Base-by-base conservation (phyloP, 176 grass and related monocot species). In the Metroxylon sagu region DNA sequence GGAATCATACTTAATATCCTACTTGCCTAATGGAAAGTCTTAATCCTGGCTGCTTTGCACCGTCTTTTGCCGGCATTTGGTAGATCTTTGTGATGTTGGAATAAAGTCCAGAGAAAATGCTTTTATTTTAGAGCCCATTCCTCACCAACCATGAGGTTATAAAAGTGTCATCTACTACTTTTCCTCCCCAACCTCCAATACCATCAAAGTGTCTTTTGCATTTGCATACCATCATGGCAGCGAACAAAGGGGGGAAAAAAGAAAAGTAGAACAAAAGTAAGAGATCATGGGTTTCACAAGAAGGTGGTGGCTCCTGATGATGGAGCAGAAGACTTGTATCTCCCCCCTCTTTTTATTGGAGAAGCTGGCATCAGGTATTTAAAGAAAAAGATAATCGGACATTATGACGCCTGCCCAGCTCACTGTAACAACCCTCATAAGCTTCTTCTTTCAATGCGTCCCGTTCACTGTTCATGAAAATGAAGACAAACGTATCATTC, bases 201-300 rank as follows among this genome's bases (percentile, higher is more conserved):
- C 35, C 60, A 63, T 49, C 60, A 63, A 63, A 48, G 60, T 63
- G 60, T 63, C 60, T 17, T 63, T 31, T 25, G 19, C 60, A 49
- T 49, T 49, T 49, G 60, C 39, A 49, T 21, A 49, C 60, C 7
- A 63, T 63, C 35, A 63, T 63, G 60, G 35, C 60, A 63, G 31
- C 14, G 48, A 62, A 16, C 19, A 62, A 49, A 62, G 23, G 39
- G 39, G 21, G 21, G 1, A 23, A 23, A 23, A 23, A 26, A 16
- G 15, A 16, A 59, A 25, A 62, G 16, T 31, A 4, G 60, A 62
- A 62, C 39, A 39, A 48, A 48, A 63, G 14, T 19, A 28, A 21
- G 35, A 49, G 39, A 25, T 48, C 60, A 63, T 49, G 60, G 39
- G 18, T 19, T 61, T 61, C 26, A 49, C 60, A 63, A 14, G 4